Evolutionary conservation across 805 yeast species (phyloP).

Genomic region (Myxozyma kluyveri): DNA sequence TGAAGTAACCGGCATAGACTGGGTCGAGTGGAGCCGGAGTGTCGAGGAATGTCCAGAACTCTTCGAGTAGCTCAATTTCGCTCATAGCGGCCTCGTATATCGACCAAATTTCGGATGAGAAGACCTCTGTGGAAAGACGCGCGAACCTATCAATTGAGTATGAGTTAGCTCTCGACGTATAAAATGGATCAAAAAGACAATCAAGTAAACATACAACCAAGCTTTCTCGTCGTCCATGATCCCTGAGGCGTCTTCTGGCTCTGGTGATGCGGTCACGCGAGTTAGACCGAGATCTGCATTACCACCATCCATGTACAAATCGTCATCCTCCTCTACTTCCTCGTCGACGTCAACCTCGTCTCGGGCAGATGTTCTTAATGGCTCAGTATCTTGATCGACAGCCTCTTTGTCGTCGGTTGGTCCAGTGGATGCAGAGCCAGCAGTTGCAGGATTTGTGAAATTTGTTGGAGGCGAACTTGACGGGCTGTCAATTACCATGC

Average conservation of each 20-base stretch:
- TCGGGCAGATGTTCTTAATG: constrained; percentile 18
- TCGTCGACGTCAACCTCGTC: constrained; percentile 30
- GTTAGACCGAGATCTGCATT: constrained; percentile 29
- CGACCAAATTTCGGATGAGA: constrained; percentile 92
- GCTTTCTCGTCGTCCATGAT: constrained; percentile 36
- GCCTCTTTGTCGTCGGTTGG: background rate
- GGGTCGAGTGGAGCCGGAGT: constrained; percentile 65
- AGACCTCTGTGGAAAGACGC: constrained; percentile 79
- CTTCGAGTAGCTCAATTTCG: constrained; percentile 58
- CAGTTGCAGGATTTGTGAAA: background rate
- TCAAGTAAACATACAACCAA: constrained; percentile 11
- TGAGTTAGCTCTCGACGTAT: too few species aligned
- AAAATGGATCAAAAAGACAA: too few species aligned
- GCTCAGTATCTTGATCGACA: constrained; percentile 3
- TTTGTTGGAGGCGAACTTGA: background rate
- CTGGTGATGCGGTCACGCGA: constrained; percentile 30
- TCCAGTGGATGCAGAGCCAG: background rate
- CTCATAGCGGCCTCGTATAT: constrained; percentile 87
- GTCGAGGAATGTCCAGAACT: constrained; percentile 78
- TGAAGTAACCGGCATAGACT: constrained; percentile 78
- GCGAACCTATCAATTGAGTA: constrained; percentile 38
- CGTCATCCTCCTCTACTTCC: constrained; percentile 27
- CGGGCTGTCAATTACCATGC: background rate
- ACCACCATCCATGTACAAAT: constrained; percentile 28
- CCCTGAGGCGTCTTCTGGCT: constrained; percentile 24